Evolutionary conservation across 345 rosid species (phyloP).

Genomic region (Citrus inodora): DNA sequence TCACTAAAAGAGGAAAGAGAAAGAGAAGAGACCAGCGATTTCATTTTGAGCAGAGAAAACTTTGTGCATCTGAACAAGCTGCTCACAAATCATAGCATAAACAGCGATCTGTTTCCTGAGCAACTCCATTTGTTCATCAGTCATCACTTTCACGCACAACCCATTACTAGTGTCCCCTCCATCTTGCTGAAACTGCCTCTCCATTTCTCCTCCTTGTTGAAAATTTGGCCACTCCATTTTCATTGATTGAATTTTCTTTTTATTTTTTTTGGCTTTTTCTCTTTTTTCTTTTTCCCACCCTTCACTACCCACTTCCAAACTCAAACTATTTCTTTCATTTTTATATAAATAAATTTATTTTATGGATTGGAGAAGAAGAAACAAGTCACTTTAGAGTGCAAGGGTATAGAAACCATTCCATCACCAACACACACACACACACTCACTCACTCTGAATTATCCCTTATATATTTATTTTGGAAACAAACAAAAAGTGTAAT

Average conservation of each 20-base stretch:
- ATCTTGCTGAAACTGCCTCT: conserved; percentile 22
- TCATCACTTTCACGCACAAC: conserved; percentile 50
- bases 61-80: conserved; percentile 57
- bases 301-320: background rate
- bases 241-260: background rate
- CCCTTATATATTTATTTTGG: no score
- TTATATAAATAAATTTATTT: no score
- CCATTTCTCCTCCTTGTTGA: conserved; percentile 21
- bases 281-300: no score
- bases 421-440: no score
- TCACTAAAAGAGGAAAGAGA: no score
- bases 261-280: background rate
- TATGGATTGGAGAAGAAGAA: background rate
- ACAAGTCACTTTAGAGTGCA: background rate
- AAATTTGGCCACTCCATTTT: background rate
- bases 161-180: conserved; percentile 15
- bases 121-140: conserved; percentile 75
- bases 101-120: conserved; percentile 66
- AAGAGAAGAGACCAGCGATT: conserved; percentile 34
- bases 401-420: background rate
- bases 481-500: no score
- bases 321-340: background rate
- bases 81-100: conserved; percentile 49
- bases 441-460: no score
- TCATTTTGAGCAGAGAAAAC: conserved; percentile 36